Percentiles rank a stretch among this genome's conserved stretches.
phyloP scores from a whole-genome alignment of 2,329 filamentous ascomycete species.

The Dryadomyces sulphureus region DNA sequence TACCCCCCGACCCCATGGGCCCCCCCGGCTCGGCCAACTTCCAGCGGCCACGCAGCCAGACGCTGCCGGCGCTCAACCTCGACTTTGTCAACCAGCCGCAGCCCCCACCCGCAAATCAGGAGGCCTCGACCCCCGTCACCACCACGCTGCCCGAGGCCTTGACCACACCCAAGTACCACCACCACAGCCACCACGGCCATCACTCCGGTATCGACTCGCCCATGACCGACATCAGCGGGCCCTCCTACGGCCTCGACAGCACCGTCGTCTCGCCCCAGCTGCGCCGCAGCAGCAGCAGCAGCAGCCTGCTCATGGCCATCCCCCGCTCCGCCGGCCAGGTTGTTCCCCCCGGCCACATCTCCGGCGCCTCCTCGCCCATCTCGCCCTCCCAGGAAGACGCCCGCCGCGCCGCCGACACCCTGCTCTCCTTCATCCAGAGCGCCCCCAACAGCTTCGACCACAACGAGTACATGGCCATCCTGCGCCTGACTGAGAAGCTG shows the following conservation, averaged over 20 bases:
- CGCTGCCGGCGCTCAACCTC: constrained; percentile 60
- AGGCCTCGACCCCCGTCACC: too few relatives aligned
- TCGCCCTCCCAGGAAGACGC: constrained; percentile 79
- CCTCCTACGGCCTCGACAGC: constrained; percentile 23
- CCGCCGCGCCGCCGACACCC: constrained; percentile 62
- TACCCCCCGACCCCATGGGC: constrained; percentile 23
- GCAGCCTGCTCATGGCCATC: constrained; percentile 24
- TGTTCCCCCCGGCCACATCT: constrained; percentile 1
- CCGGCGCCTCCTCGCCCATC: constrained; percentile 39
- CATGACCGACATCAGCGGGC: constrained; percentile 27
- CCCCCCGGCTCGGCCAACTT: constrained; percentile 33
- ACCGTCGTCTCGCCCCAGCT: constrained; percentile 27
- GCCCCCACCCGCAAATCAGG: too few relatives aligned
- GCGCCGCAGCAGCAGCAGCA: constrained; percentile 36
- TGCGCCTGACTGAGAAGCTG: constrained; percentile 76
- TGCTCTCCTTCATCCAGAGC: constrained; percentile 68
- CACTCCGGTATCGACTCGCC: constrained; percentile 39
- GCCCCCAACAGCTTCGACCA: constrained; percentile 54
- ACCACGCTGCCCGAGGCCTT: background rate
- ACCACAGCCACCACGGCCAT: constrained; percentile 23
- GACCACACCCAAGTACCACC: constrained; percentile 4
- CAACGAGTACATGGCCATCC: constrained; percentile 60
- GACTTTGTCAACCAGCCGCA: constrained; percentile 36
- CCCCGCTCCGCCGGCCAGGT: constrained; percentile 3
- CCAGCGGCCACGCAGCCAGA: constrained; percentile 73